These are phyloP conservation scores for Phytopythium helicoides DNA, from an alignment of 352 stramenopile genomes.

Conservation along the genomic window DNA sequence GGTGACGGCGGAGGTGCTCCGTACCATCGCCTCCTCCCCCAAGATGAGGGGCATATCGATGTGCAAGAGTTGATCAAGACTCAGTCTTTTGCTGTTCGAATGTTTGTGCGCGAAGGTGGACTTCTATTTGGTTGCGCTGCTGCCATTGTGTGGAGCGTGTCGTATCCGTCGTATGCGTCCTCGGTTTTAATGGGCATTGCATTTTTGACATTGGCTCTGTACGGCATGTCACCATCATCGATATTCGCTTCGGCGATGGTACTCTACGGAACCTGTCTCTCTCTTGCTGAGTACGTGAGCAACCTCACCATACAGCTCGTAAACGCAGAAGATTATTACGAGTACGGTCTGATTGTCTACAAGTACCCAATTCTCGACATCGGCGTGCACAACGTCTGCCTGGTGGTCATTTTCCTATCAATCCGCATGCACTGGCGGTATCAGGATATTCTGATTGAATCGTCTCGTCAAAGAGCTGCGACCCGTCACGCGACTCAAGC, in stretches of 20 bases:
- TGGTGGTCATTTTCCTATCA: constrained; percentile 76
- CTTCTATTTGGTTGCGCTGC: constrained; percentile 62
- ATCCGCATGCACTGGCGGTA: constrained; percentile 80
- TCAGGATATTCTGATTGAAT: constrained; percentile 53
- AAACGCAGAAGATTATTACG: constrained; percentile 35
- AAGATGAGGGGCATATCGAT: constrained; percentile 10
- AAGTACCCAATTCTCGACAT: constrained; percentile 77
- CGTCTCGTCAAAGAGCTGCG: constrained; percentile 16
- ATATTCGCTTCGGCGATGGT: constrained; percentile 64
- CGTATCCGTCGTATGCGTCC: constrained; percentile 80
- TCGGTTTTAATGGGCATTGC: constrained; percentile 59
- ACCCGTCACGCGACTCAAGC: constrained; percentile 12
- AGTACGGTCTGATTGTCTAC: constrained; percentile 64
- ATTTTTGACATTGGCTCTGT: constrained; percentile 66
- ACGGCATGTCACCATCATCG: constrained; percentile 49
- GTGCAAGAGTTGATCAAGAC: constrained; percentile 54
- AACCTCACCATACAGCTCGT: constrained; percentile 66
- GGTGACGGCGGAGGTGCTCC: constrained; percentile 1
- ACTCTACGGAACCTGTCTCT: constrained; percentile 53
- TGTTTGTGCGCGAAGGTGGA: constrained; percentile 69
- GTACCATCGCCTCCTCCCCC: constrained; percentile 1
- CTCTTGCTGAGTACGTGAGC: constrained; percentile 57
- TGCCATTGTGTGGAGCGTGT: constrained; percentile 74
- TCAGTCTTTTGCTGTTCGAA: constrained; percentile 58
- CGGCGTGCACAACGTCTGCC: constrained; percentile 66